Conservation (phyloP, 2,329 filamentous ascomycete genomes). For the Dichotomopilus funicola region DNA sequence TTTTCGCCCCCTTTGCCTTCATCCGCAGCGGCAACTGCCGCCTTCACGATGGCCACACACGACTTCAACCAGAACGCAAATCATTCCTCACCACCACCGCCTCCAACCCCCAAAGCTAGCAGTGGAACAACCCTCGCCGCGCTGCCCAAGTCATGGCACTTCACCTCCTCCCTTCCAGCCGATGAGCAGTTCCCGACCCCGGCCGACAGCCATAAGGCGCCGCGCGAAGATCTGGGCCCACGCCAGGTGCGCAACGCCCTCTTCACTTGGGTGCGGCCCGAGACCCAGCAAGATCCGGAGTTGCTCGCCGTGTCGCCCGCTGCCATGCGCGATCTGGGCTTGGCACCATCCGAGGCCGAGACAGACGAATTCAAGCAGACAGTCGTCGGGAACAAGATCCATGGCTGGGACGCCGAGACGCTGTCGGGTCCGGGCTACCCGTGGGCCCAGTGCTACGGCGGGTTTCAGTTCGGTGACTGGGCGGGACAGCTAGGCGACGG, state of each 20-base stretch:
- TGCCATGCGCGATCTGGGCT: slow-evolving; percentile 74
- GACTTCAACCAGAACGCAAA: background rate
- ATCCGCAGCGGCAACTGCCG: background rate
- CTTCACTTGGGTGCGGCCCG: slow-evolving; percentile 87
- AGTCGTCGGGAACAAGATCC: slow-evolving; percentile 75
- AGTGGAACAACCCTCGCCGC: slow-evolving; percentile 41
- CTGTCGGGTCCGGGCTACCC: slow-evolving; percentile 59
- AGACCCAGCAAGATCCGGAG: slow-evolving; percentile 64
- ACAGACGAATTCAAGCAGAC: slow-evolving; percentile 69
- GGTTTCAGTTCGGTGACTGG: slow-evolving; percentile 77
- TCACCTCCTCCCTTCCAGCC: slow-evolving; percentile 62
- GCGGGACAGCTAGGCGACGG: slow-evolving; percentile 94
- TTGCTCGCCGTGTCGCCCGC: slow-evolving; percentile 73
- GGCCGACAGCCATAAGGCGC: slow-evolving; percentile 70
- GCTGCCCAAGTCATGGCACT: slow-evolving; percentile 59
- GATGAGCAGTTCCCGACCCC: slow-evolving; percentile 78
- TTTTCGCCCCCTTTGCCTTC: slow-evolving; percentile 5
- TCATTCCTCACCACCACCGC: slow-evolving; percentile 15
- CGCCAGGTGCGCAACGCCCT: slow-evolving; percentile 78
- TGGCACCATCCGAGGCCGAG: slow-evolving; percentile 60
- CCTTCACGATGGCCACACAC: too few species aligned
- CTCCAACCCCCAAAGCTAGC: slow-evolving; percentile 1
- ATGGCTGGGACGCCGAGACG: slow-evolving; percentile 64
- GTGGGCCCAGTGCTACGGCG: slow-evolving; percentile 98
- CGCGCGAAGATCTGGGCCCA: slow-evolving; percentile 68